A percentile compares a stretch with the other conserved stretches of the same genome.
phyloP scores from a whole-genome alignment of 331 rosid species.

The Pyracantha coccinea region DNA sequence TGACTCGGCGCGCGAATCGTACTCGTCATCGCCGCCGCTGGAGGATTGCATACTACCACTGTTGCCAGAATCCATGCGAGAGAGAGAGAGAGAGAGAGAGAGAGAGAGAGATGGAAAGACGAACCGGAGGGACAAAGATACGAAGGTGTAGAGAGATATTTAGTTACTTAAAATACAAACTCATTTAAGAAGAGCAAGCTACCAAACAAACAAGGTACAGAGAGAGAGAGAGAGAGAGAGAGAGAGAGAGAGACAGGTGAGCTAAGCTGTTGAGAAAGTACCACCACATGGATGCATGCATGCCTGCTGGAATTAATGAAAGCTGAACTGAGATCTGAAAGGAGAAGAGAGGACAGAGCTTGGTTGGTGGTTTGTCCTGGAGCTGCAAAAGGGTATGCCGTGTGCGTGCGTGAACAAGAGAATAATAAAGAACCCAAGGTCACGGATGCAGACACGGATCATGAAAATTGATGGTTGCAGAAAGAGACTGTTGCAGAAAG shows the following conservation, averaged over 20 bases:
- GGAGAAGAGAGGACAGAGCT: slow-evolving; percentile 23
- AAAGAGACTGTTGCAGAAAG: background rate
- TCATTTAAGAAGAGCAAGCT: background rate
- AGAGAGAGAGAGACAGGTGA: slow-evolving; percentile 7
- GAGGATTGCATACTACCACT: slow-evolving; percentile 95
- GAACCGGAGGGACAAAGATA: slow-evolving; percentile 4
- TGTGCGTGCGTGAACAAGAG: slow-evolving; percentile 4
- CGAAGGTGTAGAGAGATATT: slow-evolving; percentile 9
- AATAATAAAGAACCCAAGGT: background rate
- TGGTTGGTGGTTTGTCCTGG: slow-evolving; percentile 34
- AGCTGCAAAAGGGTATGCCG: slow-evolving; percentile 9
- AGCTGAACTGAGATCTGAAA: slow-evolving; percentile 25
- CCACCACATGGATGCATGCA: background rate
- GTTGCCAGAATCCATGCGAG: slow-evolving; percentile 79
- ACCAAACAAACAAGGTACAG: too few relatives aligned
- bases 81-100: background rate
- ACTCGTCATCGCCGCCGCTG: slow-evolving; percentile 88
- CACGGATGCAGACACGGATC: slow-evolving; percentile 23
- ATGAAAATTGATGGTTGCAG: slow-evolving; percentile 20
- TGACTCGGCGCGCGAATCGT: slow-evolving; percentile 72
- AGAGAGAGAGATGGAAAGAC: slow-evolving; percentile 21
- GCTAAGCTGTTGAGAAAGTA: slow-evolving; percentile 12
- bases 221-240: background rate
- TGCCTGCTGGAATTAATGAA: slow-evolving; percentile 3
- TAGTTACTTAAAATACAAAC: slow-evolving; percentile 18